Percentiles rank a stretch among this genome's conserved stretches.
Conservation (phyloP, 306 rosid species). For the Dalbergia cochinchinensis region DNA sequence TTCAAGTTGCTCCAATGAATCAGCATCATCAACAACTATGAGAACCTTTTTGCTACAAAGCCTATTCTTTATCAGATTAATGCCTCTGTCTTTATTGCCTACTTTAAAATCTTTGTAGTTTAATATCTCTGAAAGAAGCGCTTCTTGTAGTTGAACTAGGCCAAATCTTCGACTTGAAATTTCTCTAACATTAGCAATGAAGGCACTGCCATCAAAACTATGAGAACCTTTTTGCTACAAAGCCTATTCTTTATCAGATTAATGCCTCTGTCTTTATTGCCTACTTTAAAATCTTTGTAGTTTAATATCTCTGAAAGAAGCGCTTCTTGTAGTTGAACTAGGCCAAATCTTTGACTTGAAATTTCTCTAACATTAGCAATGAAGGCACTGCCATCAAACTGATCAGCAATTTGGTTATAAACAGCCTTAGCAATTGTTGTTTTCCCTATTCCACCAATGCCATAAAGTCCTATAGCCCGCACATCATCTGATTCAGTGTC, state of each 20-base stretch:
- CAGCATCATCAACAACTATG: slow-evolving; percentile 39
- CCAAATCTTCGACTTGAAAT: slow-evolving; percentile 16
- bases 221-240: slow-evolving; percentile 5
- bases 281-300: background rate
- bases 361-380: slow-evolving; percentile 41
- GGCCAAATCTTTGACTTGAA: slow-evolving; percentile 7
- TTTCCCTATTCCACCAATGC: slow-evolving; percentile 25
- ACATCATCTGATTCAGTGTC: no score
- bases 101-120: background rate
- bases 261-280: background rate
- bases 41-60: slow-evolving; percentile 31
- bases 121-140: slow-evolving; percentile 15
- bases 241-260: slow-evolving; percentile 17
- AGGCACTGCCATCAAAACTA: slow-evolving; percentile 31
- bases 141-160: slow-evolving; percentile 32
- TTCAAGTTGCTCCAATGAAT: slow-evolving; percentile 34
- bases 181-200: slow-evolving; percentile 43
- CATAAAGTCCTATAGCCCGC: no score
- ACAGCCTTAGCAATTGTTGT: slow-evolving; percentile 33
- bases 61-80: slow-evolving; percentile 1
- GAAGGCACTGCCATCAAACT: slow-evolving; percentile 29
- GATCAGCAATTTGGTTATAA: slow-evolving; percentile 12
- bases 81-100: background rate
- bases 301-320: slow-evolving; percentile 26
- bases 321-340: slow-evolving; percentile 28